phyloP scores from a whole-genome alignment of 371 early-diverging fungal species.

The Zychaea mexicana region DNA sequence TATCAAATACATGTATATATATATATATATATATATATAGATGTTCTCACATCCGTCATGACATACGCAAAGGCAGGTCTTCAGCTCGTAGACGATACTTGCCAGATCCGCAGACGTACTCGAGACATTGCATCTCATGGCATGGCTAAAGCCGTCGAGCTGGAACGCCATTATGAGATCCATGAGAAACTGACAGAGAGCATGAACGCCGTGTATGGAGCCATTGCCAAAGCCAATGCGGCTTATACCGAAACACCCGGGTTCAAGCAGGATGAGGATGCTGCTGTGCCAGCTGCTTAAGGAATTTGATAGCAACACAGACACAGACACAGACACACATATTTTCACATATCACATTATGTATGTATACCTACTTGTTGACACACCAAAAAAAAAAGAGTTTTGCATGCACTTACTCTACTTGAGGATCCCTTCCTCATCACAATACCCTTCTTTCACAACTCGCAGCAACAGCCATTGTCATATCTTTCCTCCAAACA shows the following conservation, averaged over 20 bases:
- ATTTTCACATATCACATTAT: not conserved
- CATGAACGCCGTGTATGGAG: constrained; percentile 33
- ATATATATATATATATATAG: too few species aligned
- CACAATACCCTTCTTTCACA: not conserved
- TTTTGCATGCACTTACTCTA: not conserved
- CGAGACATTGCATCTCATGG: constrained; percentile 55
- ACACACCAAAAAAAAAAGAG: not conserved
- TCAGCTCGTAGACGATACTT: constrained; percentile 55
- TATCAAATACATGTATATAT: too few species aligned
- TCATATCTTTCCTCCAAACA: too few species aligned
- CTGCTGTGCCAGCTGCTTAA: not conserved
- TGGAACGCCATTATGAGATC: constrained; percentile 64
- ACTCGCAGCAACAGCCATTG: too few species aligned
- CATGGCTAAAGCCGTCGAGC: constrained; percentile 59
- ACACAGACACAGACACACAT: too few species aligned
- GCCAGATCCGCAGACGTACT: constrained; percentile 56
- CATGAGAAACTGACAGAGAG: constrained; percentile 55
- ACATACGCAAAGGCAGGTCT: constrained; percentile 45
- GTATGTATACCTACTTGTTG: not conserved
- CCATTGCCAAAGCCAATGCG: constrained; percentile 52
- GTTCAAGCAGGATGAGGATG: constrained; percentile 2
- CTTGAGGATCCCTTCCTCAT: not conserved
- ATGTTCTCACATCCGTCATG: constrained; percentile 43
- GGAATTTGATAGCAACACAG: not conserved
- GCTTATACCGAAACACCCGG: constrained; percentile 62